Conservation (phyloP, 192 early-diverging fungal species). For the Geranomyces variabilis region DNA sequence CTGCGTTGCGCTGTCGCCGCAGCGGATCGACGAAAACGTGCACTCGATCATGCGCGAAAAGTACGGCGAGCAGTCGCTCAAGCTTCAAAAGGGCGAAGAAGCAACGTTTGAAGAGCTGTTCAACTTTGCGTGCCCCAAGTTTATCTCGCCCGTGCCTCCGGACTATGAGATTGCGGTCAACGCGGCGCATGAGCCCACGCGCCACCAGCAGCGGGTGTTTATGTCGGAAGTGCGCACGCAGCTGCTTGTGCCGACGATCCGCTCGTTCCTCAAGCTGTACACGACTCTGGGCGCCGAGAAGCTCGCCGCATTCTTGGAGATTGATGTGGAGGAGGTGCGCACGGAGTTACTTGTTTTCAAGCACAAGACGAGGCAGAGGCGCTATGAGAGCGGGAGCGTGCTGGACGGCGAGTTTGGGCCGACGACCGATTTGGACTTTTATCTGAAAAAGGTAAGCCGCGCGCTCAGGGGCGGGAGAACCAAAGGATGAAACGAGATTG, state of each 20-base stretch:
- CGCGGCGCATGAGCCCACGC: constrained; percentile 58
- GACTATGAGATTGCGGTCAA: constrained; percentile 73
- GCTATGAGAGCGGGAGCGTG: constrained; percentile 79
- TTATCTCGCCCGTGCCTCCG: constrained; percentile 87
- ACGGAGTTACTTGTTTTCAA: constrained; percentile 91
- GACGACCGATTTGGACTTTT: constrained; percentile 91
- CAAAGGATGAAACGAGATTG: constrained; percentile 7
- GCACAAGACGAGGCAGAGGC: constrained; percentile 89
- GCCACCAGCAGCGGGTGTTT: constrained; percentile 86
- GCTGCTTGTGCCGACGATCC: constrained; percentile 80
- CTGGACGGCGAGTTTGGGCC: constrained; percentile 81
- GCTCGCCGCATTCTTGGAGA: constrained; percentile 84
- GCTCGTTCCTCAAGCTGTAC: constrained; percentile 96
- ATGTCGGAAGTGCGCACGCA: constrained; percentile 84
- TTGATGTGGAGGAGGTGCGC: constrained; percentile 77
- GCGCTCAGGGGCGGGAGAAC: constrained; percentile 2
- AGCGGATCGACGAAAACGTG: constrained; percentile 90
- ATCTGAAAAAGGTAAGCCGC: constrained; percentile 70
- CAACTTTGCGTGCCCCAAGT: constrained; percentile 90
- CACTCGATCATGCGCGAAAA: constrained; percentile 88
- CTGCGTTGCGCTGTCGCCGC: constrained; percentile 89
- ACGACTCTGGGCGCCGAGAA: constrained; percentile 89
- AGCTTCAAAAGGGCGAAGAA: constrained; percentile 89
- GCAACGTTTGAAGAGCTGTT: constrained; percentile 87
- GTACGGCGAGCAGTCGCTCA: constrained; percentile 87